Evolutionary conservation across 106 monocot species (phyloP), one percentile per base, ranked within the genome.

Genomic region (Dioscorea alata): DNA sequence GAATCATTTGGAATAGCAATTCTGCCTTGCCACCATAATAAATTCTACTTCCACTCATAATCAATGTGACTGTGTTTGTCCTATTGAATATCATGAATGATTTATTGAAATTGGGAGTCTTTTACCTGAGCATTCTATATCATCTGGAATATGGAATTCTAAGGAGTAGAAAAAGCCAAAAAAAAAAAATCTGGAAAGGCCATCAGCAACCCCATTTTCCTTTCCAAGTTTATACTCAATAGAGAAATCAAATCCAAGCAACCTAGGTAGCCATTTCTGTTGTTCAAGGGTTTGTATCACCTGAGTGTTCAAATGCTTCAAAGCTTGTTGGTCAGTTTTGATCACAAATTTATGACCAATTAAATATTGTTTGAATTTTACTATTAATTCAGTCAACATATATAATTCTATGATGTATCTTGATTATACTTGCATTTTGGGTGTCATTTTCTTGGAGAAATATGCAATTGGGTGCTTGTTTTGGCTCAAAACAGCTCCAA

Each of bases 401-500:
- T 8, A 42, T 0, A 42, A 42, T 42, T 3, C 42, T 6, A 1
- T 6, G 10, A 10, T 42, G 42, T 42, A 42, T 8, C 0, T 5
- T 6, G 10, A 42, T 42, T 42, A 7, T 3, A 61, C 61, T 23
- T 22, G 32, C 19, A 8, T 8, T 10, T 6, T 4, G 12, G 2
- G 23, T 16, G 6, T 48, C 50, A 12, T 16, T 23, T 25, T 72
- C 49, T 60, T 60, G 16, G 48, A 61, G 21, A 53, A 71, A 8
- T 34, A 34, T 4, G 71, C 60, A 21, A 71, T 16, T 4, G 50
- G 61, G 5, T 50, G 50, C 6, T 15, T n/a, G 3, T 28, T 1
- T 49, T 72, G 71, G 9, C 23, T 23, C 23, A 72, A 19, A 6
- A 72, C 71, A 8, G 51, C 71, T 16, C 71, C 71, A 8, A 72